phyloP scores from a whole-genome alignment of 2,329 filamentous ascomycete genomes.

The Aureobasidium namibiae region DNA sequence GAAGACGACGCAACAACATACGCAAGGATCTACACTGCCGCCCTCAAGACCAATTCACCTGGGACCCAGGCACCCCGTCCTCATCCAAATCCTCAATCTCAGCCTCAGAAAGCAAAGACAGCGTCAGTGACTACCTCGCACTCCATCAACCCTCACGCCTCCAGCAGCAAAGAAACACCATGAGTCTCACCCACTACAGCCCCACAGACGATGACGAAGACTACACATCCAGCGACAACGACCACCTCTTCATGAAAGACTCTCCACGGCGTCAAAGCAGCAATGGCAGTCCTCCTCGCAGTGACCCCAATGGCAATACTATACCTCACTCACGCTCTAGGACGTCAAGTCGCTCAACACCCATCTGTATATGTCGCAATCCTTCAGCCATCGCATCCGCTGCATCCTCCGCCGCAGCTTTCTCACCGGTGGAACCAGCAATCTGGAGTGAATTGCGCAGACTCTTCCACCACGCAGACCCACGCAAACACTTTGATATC shows the following conservation, averaged over 20 bases:
- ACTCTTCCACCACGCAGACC: neutral
- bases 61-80: neutral
- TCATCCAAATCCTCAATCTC: neutral
- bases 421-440: neutral
- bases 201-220: neutral
- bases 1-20: neutral
- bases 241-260: conserved; percentile 5
- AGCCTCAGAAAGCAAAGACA: neutral
- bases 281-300: neutral
- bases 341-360: neutral
- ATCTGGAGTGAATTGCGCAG: conserved; percentile 1
- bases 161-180: neutral
- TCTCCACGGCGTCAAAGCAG: neutral
- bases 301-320: neutral
- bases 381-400: neutral
- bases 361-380: neutral
- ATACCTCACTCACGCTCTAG: neutral
- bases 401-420: neutral
- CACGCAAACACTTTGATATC: neutral
- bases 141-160: too few species aligned
- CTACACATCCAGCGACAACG: neutral
- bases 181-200: conserved; percentile 4
- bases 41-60: neutral
- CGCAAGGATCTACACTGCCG: neutral
- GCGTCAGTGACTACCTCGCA: neutral